Evolutionary conservation across 768 basidiomycete species (phyloP).

Genomic region (Leccinum ochraceum): DNA sequence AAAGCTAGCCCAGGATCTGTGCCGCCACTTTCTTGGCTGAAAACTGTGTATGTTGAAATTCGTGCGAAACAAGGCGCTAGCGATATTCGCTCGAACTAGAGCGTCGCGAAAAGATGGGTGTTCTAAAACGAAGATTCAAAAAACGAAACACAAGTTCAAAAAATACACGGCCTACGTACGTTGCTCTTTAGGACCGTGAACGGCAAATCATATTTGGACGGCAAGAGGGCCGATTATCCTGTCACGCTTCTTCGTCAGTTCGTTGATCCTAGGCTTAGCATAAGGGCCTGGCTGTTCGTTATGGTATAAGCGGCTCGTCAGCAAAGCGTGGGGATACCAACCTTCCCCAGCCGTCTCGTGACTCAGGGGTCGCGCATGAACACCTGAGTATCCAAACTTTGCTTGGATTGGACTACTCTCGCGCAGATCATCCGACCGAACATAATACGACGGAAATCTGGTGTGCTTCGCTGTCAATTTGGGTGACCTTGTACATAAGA

Average conservation of each 20-base stretch:
- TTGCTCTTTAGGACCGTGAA: slow-evolving; percentile 7
- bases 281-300: too few relatives aligned
- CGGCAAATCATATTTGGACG: slow-evolving; percentile 19
- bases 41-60: neutral
- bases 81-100: slow-evolving; percentile 20
- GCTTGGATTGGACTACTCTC: too few relatives aligned
- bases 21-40: neutral
- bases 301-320: too few relatives aligned
- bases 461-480: too few relatives aligned
- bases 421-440: too few relatives aligned
- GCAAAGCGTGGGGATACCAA: too few relatives aligned
- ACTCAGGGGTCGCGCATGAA: too few relatives aligned
- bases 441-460: too few relatives aligned
- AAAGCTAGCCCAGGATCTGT: slow-evolving; percentile 10
- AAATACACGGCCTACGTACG: slow-evolving; percentile 2
- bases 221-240: slow-evolving; percentile 21
- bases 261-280: slow-evolving; percentile 11
- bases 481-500: too few relatives aligned
- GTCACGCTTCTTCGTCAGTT: slow-evolving; percentile 10
- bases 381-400: too few relatives aligned
- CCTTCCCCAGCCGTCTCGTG: too few relatives aligned
- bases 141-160: neutral
- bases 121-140: slow-evolving; percentile 4
- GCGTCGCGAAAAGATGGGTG: slow-evolving; percentile 7
- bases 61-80: slow-evolving; percentile 15